Evolutionary conservation across 169 alveolate species (phyloP).

Genomic region (Cryptosporidium baileyi): DNA sequence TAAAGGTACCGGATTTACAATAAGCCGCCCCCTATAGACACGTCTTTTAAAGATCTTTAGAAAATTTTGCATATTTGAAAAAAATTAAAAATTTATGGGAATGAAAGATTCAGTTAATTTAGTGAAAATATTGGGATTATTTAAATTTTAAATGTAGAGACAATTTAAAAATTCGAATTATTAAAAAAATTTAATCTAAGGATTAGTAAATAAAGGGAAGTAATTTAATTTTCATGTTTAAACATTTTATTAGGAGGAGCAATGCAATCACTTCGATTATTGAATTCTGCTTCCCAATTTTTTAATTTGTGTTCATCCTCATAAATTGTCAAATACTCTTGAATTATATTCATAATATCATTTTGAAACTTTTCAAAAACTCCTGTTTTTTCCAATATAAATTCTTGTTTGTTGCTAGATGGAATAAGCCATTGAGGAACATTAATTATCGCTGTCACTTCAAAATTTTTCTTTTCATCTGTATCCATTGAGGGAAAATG

Average conservation of each 20-base stretch:
- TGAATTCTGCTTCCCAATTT: conserved; percentile 76
- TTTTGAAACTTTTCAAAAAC: conserved; percentile 83
- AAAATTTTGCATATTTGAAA: too few species aligned
- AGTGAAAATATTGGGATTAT: too few species aligned
- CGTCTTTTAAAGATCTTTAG: too few species aligned
- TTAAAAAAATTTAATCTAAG: too few species aligned
- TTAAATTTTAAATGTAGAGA: too few species aligned
- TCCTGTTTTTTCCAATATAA: conserved; percentile 84
- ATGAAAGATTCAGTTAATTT: too few species aligned
- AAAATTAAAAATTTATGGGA: too few species aligned
- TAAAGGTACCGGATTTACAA: too few species aligned
- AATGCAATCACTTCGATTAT: background rate
- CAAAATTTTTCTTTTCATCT: conserved; percentile 74
- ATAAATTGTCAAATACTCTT: conserved; percentile 78
- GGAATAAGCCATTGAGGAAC: conserved; percentile 91
- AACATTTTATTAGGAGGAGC: conserved; percentile 35
- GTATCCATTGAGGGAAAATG: conserved; percentile 79
- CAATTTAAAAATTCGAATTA: too few species aligned
- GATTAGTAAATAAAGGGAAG: too few species aligned
- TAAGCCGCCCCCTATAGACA: too few species aligned
- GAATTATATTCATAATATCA: conserved; percentile 73
- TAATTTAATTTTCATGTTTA: conserved; percentile 5
- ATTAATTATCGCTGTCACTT: conserved; percentile 83
- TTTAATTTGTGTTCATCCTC: conserved; percentile 72
- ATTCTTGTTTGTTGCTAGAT: conserved; percentile 87